Evolutionary conservation across 2,329 filamentous ascomycete genomes (phyloP).

Genomic region (Trichoderma arundinaceum): DNA sequence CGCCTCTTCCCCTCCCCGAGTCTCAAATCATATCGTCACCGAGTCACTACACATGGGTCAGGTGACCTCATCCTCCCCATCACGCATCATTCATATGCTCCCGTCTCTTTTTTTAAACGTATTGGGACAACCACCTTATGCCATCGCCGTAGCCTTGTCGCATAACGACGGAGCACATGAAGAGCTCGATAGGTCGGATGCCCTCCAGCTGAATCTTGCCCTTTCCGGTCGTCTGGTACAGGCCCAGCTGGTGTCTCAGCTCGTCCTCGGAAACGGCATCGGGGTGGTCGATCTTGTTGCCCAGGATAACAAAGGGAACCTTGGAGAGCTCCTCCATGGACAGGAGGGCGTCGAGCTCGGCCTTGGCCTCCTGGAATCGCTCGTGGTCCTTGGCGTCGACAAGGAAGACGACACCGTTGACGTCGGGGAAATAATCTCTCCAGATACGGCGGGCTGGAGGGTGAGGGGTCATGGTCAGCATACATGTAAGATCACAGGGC

Average conservation of each 20-base stretch:
- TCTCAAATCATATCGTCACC: slow-evolving; percentile 31
- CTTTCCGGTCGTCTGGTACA: slow-evolving; percentile 97
- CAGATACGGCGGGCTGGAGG: slow-evolving; percentile 82
- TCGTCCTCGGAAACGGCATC: slow-evolving; percentile 95
- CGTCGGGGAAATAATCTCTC: slow-evolving; percentile 97
- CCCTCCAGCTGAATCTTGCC: slow-evolving; percentile 91
- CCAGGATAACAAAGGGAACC: slow-evolving; percentile 93
- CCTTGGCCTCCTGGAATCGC: slow-evolving; percentile 92
- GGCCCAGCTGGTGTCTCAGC: slow-evolving; percentile 85
- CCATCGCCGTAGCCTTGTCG: slow-evolving; percentile 92
- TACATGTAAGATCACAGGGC: not conserved
- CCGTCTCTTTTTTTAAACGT: slow-evolving; percentile 68
- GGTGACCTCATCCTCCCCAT: not conserved
- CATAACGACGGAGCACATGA: slow-evolving; percentile 99
- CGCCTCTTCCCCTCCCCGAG: slow-evolving; percentile 31
- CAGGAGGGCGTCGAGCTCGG: slow-evolving; percentile 92
- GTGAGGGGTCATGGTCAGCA: slow-evolving; percentile 1
- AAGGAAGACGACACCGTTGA: slow-evolving; percentile 95
- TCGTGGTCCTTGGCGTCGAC: slow-evolving; percentile 98
- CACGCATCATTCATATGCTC: not conserved
- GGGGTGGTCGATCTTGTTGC: slow-evolving; percentile 99
- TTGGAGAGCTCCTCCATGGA: slow-evolving; percentile 96
- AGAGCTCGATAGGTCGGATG: slow-evolving; percentile 93
- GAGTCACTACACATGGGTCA: slow-evolving; percentile 6
- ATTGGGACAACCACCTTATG: slow-evolving; percentile 91